Percentiles rank a stretch among this genome's conserved stretches.
Conservation (phyloP, 2,329 filamentous ascomycete genomes). For the Claviceps africana region DNA sequence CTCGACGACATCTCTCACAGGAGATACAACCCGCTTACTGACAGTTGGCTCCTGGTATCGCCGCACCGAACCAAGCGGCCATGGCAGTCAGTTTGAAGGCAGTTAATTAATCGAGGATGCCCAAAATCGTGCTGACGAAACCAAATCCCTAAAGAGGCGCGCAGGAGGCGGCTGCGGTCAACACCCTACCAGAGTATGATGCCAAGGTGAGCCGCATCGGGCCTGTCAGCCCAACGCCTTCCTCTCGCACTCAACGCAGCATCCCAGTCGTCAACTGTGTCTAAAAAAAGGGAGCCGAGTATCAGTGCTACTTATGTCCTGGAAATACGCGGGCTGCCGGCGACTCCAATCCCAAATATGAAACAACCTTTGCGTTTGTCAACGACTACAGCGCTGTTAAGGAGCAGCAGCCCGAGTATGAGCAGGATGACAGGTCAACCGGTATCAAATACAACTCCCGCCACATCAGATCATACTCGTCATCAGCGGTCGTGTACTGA, state of each 20-base stretch:
- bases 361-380: slow-evolving; percentile 81
- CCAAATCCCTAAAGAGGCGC: slow-evolving; percentile 46
- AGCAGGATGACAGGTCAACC: slow-evolving; percentile 25
- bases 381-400: slow-evolving; percentile 98
- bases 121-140: not conserved
- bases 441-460: slow-evolving; percentile 9
- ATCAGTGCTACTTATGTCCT: slow-evolving; percentile 83
- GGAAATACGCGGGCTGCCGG: slow-evolving; percentile 81
- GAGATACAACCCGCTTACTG: slow-evolving; percentile 81
- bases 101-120: no score
- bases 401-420: slow-evolving; percentile 75
- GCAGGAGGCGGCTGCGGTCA: slow-evolving; percentile 57
- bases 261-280: not conserved
- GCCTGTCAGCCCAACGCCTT: not conserved
- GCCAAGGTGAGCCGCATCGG: slow-evolving; percentile 37
- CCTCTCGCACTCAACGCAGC: not conserved
- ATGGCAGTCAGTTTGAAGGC: slow-evolving; percentile 64
- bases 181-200: slow-evolving; percentile 66
- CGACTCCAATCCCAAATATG: slow-evolving; percentile 73
- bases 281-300: not conserved
- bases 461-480: not conserved
- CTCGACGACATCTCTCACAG: slow-evolving; percentile 95
- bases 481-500: not conserved
- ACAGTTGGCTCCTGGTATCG: slow-evolving; percentile 86
- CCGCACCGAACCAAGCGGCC: slow-evolving; percentile 93